phyloP scores from a whole-genome alignment of 371 early-diverging fungal genomes.

The Apophysomyces trapeziformis region DNA sequence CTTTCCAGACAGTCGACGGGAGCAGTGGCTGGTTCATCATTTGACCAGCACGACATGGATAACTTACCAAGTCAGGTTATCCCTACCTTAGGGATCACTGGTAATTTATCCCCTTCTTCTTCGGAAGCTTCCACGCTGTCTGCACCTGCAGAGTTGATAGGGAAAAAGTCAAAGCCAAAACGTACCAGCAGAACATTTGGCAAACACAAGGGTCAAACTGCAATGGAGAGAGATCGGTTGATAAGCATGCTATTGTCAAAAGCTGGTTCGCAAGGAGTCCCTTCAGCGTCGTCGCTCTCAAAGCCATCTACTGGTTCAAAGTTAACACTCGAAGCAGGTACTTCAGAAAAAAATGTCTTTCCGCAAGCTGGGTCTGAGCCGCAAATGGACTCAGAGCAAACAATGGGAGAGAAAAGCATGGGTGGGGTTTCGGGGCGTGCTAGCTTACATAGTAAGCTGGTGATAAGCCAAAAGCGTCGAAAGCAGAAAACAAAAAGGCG shows the following conservation, averaged over 20 bases:
- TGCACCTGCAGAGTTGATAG: conserved; percentile 1
- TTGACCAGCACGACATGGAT: not conserved
- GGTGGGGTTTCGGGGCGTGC: not conserved
- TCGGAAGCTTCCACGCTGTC: conserved; percentile 1
- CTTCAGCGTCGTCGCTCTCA: not conserved
- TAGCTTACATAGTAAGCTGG: not conserved
- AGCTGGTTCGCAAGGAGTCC: not conserved
- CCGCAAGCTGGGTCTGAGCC: not conserved
- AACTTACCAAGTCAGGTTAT: not conserved
- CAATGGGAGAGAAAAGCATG: not conserved
- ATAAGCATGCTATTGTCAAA: not conserved
- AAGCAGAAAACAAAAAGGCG: conserved; percentile 12
- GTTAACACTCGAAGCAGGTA: too few species aligned
- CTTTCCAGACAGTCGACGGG: not conserved
- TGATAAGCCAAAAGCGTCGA: not conserved
- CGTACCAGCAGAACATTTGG: too few species aligned
- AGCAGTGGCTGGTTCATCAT: not conserved
- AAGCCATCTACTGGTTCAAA: not conserved
- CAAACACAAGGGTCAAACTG: not conserved
- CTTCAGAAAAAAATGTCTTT: not conserved
- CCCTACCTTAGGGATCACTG: not conserved
- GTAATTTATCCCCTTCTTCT: not conserved
- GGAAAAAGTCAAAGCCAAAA: not conserved
- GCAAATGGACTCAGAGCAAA: not conserved
- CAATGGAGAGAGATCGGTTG: not conserved